Conservation (phyloP, 2,329 filamentous ascomycete species). For the Aspergillus alliaceus region DNA sequence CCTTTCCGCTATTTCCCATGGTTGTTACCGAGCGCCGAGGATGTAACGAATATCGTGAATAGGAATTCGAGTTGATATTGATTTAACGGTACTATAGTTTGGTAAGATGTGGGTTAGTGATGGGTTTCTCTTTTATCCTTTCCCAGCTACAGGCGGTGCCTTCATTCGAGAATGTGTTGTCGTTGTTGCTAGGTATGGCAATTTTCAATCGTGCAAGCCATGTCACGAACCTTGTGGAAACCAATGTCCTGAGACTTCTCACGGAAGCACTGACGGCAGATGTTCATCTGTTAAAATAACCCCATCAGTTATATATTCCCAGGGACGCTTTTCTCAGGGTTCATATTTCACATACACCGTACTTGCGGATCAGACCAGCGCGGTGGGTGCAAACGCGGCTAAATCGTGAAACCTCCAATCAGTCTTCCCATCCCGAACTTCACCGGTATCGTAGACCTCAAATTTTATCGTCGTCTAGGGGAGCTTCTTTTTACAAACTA, state of each 20-base stretch:
- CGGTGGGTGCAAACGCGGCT: conserved; percentile 89
- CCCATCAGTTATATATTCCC: conserved; percentile 16
- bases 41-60: conserved; percentile 33
- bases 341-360: conserved; percentile 58
- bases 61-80: conserved; percentile 30
- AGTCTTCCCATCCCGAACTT: conserved; percentile 5
- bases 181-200: background rate
- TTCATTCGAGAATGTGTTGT: background rate
- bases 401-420: conserved; percentile 26
- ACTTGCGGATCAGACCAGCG: conserved; percentile 99
- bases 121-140: background rate
- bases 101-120: conserved; percentile 15
- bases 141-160: background rate
- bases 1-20: conserved; percentile 13
- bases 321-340: background rate
- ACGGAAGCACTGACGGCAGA: conserved; percentile 69
- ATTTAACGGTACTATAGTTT: conserved; percentile 36
- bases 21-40: conserved; percentile 27
- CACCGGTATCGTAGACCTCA: background rate
- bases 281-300: conserved; percentile 40
- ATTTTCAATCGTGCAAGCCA: background rate
- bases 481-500: conserved; percentile 13
- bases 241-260: conserved; percentile 69
- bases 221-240: conserved; percentile 61
- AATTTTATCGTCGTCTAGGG: conserved; percentile 2